Conservation (phyloP, 148 eudicot genomes). For the Rhododendron kiyosumense region DNA sequence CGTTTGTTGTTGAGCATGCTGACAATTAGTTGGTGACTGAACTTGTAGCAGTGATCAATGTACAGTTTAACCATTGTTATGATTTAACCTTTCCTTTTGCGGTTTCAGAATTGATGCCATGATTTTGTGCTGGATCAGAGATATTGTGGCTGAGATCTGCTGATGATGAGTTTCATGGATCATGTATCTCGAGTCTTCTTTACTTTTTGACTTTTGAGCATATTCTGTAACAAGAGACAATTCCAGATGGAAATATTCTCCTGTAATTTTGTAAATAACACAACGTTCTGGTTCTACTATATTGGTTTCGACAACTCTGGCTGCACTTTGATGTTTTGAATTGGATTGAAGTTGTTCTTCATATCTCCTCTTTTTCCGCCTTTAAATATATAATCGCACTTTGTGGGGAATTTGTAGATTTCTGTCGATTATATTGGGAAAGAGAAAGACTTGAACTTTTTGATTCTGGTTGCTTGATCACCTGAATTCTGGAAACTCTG, state of each 20-base stretch:
- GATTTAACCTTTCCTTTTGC: slow-evolving; percentile 1
- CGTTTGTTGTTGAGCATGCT: background rate
- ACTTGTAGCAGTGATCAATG: background rate
- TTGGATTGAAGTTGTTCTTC: background rate
- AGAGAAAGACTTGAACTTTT: slow-evolving; percentile 22
- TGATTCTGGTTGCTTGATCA: slow-evolving; percentile 40
- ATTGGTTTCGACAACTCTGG: slow-evolving; percentile 14
- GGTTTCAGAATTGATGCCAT: slow-evolving; percentile 20
- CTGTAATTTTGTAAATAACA: slow-evolving; percentile 24
- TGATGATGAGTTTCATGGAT: slow-evolving; percentile 12
- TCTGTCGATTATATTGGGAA: slow-evolving; percentile 31
- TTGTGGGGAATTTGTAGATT: slow-evolving; percentile 28
- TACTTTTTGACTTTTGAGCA: slow-evolving; percentile 25
- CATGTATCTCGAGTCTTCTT: slow-evolving; percentile 10
- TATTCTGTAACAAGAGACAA: slow-evolving; percentile 22
- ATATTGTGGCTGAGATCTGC: slow-evolving; percentile 17
- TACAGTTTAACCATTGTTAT: background rate
- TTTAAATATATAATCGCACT: slow-evolving; percentile 25
- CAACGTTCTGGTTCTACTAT: slow-evolving; percentile 18
- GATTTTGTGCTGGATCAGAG: slow-evolving; percentile 16
- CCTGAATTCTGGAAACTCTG: slow-evolving; percentile 24
- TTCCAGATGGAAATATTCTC: slow-evolving; percentile 25
- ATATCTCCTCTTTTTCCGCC: slow-evolving; percentile 10
- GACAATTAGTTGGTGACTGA: background rate
- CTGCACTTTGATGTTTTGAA: slow-evolving; percentile 16